Evolutionary conservation across 2,329 filamentous ascomycete genomes (phyloP).

Genomic region (Fusarium abutilonis): DNA sequence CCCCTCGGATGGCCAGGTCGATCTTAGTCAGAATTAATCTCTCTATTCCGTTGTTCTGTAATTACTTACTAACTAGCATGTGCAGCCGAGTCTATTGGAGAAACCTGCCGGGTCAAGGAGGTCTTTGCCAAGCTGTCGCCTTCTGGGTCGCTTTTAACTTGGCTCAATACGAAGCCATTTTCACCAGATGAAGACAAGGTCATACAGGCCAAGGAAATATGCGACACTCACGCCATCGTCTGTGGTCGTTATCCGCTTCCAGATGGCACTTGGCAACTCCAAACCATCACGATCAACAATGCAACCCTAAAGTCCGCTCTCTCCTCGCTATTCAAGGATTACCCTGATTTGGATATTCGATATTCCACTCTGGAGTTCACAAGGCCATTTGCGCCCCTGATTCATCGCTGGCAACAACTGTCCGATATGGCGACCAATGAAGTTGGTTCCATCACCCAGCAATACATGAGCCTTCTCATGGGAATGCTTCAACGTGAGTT

Average conservation of each 20-base stretch:
- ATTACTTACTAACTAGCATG: background rate
- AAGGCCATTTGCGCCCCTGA: background rate
- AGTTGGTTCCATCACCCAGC: background rate
- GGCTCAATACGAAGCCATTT: background rate
- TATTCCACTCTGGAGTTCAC: background rate
- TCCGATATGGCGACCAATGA: background rate
- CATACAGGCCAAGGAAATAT: background rate
- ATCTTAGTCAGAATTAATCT: background rate
- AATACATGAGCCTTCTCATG: background rate
- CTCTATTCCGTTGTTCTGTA: background rate
- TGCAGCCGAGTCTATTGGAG: background rate
- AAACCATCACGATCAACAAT: constrained; percentile 14
- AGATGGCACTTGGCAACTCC: background rate
- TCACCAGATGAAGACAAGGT: background rate
- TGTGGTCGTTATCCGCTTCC: background rate
- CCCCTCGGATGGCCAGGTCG: too few relatives aligned
- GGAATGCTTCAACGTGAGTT: background rate
- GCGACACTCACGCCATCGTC: background rate
- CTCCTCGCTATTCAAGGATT: background rate
- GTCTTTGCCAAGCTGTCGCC: background rate
- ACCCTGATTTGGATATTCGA: background rate
- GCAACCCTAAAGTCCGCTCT: background rate
- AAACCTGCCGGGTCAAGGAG: background rate
- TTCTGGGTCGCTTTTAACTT: background rate
- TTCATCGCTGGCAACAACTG: constrained; percentile 5